Evolutionary conservation across 2,329 filamentous ascomycete species (phyloP).

Genomic region (Aspergillus ruber): DNA sequence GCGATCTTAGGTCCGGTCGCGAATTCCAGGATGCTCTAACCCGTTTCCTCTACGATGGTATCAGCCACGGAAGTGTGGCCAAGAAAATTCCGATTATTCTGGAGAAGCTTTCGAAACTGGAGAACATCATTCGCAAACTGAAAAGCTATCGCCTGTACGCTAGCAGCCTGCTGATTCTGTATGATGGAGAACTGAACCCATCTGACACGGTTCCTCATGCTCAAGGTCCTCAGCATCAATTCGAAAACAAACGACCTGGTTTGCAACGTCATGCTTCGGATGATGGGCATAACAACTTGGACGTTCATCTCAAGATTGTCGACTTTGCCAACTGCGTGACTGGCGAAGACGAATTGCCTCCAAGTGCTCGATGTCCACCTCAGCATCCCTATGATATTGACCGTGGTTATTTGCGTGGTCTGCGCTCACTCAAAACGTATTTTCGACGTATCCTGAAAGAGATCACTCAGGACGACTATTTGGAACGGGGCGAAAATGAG

Average conservation of each 20-base stretch:
- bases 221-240: slow-evolving; percentile 9
- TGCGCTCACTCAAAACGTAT: slow-evolving; percentile 72
- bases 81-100: slow-evolving; percentile 84
- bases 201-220: slow-evolving; percentile 14
- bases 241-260: slow-evolving; percentile 27
- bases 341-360: slow-evolving; percentile 61
- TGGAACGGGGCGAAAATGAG: slow-evolving; percentile 40
- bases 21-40: slow-evolving; percentile 87
- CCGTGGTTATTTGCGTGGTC: slow-evolving; percentile 77
- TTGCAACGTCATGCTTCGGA: slow-evolving; percentile 25
- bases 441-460: slow-evolving; percentile 84
- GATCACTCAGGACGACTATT: slow-evolving; percentile 46
- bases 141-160: slow-evolving; percentile 92
- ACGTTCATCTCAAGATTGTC: slow-evolving; percentile 83
- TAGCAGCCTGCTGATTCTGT: slow-evolving; percentile 88
- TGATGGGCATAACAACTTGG: slow-evolving; percentile 32
- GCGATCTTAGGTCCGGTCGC: slow-evolving; percentile 74
- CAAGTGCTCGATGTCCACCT: slow-evolving; percentile 67
- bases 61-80: slow-evolving; percentile 70
- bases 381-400: slow-evolving; percentile 74
- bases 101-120: slow-evolving; percentile 73
- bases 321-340: slow-evolving; percentile 98
- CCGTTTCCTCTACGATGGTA: slow-evolving; percentile 84
- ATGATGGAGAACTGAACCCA: slow-evolving; percentile 63
- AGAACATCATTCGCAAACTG: slow-evolving; percentile 72